A percentile compares a stretch with the other conserved stretches of the same genome.
Evolutionary conservation across 805 yeast species (phyloP).

Genomic region (Barnettozyma sucrosica): DNA sequence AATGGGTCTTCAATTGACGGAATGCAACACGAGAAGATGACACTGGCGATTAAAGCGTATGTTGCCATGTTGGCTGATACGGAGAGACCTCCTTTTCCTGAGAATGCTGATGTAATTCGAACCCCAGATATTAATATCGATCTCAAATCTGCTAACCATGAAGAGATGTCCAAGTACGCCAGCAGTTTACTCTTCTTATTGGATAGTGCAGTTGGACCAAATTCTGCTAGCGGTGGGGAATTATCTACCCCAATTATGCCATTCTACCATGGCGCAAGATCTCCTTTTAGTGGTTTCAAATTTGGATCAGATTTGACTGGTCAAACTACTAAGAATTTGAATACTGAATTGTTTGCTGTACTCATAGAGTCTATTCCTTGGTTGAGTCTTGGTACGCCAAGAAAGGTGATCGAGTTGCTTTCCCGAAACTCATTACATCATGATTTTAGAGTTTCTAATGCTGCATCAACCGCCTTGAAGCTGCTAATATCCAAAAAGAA

Average conservation of each 20-base stretch:
- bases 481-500: slow-evolving; percentile 61
- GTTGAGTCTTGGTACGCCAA: slow-evolving; percentile 52
- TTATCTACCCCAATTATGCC: slow-evolving; percentile 29
- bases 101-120: slow-evolving; percentile 28
- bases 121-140: slow-evolving; percentile 29
- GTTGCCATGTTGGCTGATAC: slow-evolving; percentile 63
- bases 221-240: slow-evolving; percentile 25
- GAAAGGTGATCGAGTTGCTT: slow-evolving; percentile 66
- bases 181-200: slow-evolving; percentile 50
- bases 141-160: slow-evolving; percentile 42
- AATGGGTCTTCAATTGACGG: slow-evolving; percentile 55
- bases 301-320: slow-evolving; percentile 38
- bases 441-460: slow-evolving; percentile 52
- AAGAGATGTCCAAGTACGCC: slow-evolving; percentile 59
- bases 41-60: slow-evolving; percentile 66
- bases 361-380: slow-evolving; percentile 72
- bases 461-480: slow-evolving; percentile 59
- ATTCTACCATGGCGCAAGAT: slow-evolving; percentile 27
- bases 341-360: slow-evolving; percentile 60
- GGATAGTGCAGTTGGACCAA: slow-evolving; percentile 51
- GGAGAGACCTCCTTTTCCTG: slow-evolving; percentile 74
- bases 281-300: slow-evolving; percentile 33
- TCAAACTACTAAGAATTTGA: slow-evolving; percentile 32
- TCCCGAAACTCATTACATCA: slow-evolving; percentile 72
- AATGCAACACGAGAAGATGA: slow-evolving; percentile 61